A percentile compares a stretch with the other conserved stretches of the same genome.
Evolutionary conservation across 1,139 yeast genomes (phyloP).

Genomic region (Geotrichum citri-aurantii): DNA sequence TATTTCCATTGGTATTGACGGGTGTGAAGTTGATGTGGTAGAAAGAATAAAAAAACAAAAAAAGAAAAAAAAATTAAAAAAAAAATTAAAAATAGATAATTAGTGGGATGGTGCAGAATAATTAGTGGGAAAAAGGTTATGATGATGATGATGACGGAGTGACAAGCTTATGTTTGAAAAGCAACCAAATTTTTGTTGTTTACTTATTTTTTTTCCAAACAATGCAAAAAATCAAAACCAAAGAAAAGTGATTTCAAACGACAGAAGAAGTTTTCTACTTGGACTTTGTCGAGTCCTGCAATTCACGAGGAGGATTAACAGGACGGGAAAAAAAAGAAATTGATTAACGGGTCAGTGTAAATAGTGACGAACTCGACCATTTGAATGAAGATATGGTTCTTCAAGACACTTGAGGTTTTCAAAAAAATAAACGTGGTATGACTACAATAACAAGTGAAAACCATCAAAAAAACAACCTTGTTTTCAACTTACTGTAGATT

Average conservation of each 20-base stretch:
- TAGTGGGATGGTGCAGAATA: neutral
- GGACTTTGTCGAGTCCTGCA: neutral
- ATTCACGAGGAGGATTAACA: neutral
- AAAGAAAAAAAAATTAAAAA: neutral
- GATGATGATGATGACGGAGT: neutral
- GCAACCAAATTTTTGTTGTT: neutral
- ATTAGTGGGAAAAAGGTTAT: neutral
- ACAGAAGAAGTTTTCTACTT: neutral
- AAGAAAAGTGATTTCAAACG: neutral
- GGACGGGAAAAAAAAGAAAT: neutral
- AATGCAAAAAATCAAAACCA: neutral
- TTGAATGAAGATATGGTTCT: neutral
- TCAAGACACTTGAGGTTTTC: neutral
- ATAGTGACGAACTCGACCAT: neutral
- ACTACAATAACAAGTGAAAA: neutral
- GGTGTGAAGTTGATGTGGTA: neutral
- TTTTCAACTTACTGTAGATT: too few species aligned
- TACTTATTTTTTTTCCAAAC: neutral
- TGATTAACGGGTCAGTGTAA: neutral
- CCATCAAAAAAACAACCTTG: neutral
- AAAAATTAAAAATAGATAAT: neutral
- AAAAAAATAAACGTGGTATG: neutral
- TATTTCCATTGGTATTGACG: constrained; percentile 15
- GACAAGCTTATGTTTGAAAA: neutral
- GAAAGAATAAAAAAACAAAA: neutral